Evolutionary conservation across 306 rosid species (phyloP).

Genomic region (Corylus americana): DNA sequence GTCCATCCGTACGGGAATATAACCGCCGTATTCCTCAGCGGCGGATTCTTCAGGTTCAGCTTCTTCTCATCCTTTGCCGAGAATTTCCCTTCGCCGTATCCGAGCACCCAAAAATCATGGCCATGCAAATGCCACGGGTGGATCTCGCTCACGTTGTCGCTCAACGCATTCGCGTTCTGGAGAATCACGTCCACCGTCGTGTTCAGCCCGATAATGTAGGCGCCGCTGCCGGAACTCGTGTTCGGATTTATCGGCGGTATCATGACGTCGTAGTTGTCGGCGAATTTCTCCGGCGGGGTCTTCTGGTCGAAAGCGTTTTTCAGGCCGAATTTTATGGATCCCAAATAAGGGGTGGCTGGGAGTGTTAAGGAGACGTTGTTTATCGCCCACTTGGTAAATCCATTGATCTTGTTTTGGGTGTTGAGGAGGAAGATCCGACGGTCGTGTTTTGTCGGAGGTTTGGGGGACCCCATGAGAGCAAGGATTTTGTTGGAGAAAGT

Average conservation of each 20-base stretch:
- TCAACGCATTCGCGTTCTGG: constrained; percentile 63
- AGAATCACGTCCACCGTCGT: constrained; percentile 60
- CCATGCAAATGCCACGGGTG: constrained; percentile 98
- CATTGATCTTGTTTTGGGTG: constrained; percentile 64
- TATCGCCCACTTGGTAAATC: constrained; percentile 62
- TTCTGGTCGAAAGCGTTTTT: constrained; percentile 30
- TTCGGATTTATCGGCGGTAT: constrained; percentile 42
- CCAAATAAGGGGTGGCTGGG: constrained; percentile 73
- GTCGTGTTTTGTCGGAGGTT: constrained; percentile 48
- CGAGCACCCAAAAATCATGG: constrained; percentile 87
- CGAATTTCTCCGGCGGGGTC: constrained; percentile 48
- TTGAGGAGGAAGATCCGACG: constrained; percentile 66
- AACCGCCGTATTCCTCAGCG: constrained; percentile 61
- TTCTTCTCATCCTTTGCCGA: constrained; percentile 28
- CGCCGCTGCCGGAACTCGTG: constrained; percentile 45
- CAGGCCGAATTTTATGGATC: constrained; percentile 41
- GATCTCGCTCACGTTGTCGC: constrained; percentile 48
- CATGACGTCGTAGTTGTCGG: constrained; percentile 40
- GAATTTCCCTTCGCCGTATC: constrained; percentile 81
- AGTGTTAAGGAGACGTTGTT: constrained; percentile 62
- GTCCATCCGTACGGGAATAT: constrained; percentile 86
- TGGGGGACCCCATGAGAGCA: constrained; percentile 58
- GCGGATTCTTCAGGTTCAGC: constrained; percentile 68
- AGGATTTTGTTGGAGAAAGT: constrained; percentile 47
- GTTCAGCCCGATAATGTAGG: constrained; percentile 38